These are phyloP conservation scores for Fabrea salina DNA, from an alignment of 169 alveolate species.

Conservation along the genomic window DNA sequence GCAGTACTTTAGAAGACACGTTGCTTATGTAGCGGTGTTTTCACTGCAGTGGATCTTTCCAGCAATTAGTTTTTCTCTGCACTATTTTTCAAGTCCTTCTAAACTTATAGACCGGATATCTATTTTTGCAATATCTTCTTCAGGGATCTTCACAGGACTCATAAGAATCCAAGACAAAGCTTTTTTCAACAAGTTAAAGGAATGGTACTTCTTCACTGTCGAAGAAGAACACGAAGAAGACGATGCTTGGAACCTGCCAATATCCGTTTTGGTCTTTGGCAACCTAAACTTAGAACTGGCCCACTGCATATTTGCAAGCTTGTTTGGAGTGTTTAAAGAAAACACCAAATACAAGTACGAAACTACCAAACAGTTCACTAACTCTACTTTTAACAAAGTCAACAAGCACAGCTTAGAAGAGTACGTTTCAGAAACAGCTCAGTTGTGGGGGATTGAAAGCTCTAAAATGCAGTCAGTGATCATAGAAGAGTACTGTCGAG, in stretches of 20 bases:
- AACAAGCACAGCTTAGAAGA: background rate
- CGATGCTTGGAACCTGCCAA: constrained; percentile 24
- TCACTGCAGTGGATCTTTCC: background rate
- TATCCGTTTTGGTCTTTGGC: constrained; percentile 2
- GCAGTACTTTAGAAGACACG: constrained; percentile 8
- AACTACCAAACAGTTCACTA: background rate
- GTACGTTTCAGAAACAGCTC: background rate
- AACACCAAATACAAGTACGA: background rate
- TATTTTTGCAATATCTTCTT: constrained; percentile 9
- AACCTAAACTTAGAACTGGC: constrained; percentile 50
- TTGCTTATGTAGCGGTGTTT: background rate
- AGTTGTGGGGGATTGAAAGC: background rate
- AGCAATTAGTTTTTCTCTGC: no score
- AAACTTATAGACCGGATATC: constrained; percentile 18
- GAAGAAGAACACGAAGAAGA: constrained; percentile 23
- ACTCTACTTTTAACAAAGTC: background rate
- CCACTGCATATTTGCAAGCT: constrained; percentile 32
- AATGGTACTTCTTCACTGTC: background rate
- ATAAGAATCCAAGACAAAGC: constrained; percentile 42
- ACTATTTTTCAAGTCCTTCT: background rate
- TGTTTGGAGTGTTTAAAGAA: background rate
- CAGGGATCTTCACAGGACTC: constrained; percentile 44
- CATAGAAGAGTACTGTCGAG: constrained; percentile 61
- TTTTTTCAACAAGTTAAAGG: constrained; percentile 29
- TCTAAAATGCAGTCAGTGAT: background rate